These are phyloP conservation scores for Chionographis japonica DNA, from an alignment of 106 monocot species.

Conservation along the genomic window DNA sequence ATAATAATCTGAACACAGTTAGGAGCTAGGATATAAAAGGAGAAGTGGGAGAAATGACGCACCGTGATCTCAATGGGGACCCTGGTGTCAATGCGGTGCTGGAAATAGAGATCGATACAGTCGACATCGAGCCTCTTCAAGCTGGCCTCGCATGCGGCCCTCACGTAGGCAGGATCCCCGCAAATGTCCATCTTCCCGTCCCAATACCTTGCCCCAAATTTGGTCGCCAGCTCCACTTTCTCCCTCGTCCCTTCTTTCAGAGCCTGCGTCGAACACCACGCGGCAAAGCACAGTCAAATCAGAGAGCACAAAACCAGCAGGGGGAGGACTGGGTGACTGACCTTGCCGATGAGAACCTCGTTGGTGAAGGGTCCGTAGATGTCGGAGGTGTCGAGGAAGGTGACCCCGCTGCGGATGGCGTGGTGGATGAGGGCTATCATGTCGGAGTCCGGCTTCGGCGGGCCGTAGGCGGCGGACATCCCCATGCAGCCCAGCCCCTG, in stretches of 20 bases:
- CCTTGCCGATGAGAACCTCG: conserved; percentile 58
- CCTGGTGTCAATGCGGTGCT: conserved; percentile 44
- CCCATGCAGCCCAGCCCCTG: conserved; percentile 66
- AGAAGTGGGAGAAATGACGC: conserved; percentile 1
- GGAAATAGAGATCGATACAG: conserved; percentile 62
- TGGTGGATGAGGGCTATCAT: conserved; percentile 56
- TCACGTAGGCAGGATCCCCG: conserved; percentile 55
- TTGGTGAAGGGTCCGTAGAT: conserved; percentile 59
- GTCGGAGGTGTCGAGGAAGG: conserved; percentile 55
- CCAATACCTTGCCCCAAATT: conserved; percentile 29
- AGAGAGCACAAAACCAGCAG: neutral
- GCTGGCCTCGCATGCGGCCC: conserved; percentile 47
- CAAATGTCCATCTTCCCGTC: conserved; percentile 23
- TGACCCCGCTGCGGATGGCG: conserved; percentile 40
- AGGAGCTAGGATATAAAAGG: too few relatives aligned
- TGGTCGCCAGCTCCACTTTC: conserved; percentile 54
- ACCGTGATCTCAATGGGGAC: conserved; percentile 65
- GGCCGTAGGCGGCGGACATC: conserved; percentile 55
- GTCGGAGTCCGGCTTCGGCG: conserved; percentile 53
- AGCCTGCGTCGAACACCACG: conserved; percentile 20
- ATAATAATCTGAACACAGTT: too few relatives aligned
- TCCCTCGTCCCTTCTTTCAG: conserved; percentile 34
- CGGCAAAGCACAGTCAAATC: neutral
- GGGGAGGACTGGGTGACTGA: neutral
- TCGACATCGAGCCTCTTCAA: conserved; percentile 41